Evolutionary conservation across 345 rosid species (phyloP), one percentile per base, ranked within the genome.

Genomic region (Odontarrhena argentea): DNA sequence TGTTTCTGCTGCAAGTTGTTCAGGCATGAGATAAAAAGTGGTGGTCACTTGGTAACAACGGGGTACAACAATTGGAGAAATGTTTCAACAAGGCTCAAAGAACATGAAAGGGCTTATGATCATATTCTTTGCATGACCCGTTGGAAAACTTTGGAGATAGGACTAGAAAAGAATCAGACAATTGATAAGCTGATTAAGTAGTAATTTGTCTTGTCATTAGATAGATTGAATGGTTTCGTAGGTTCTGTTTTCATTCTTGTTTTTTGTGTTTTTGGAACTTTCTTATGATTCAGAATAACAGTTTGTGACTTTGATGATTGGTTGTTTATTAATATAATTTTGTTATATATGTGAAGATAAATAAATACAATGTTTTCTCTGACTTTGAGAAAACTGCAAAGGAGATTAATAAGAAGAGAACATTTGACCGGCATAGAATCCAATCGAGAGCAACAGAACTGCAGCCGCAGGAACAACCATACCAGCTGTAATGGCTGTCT

Each of bases 381-480:
- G 3, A 18, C 11, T 43, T 43, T 65, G 54, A 57, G 60, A 50
- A 66, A 28, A 38, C 10, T 59, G 1, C 8, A 13, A 50, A 68
- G 50, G n/a, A 8, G 38, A 5, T 58, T 51, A 57, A 9, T 57
- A 40, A 48, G 62, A 53, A 67, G 24, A 18, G 60, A 60, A 67
- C 59, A 61, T 54, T 46, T 36, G 68, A 15, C 77, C 68, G 0
- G 77, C 73, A 38, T 8, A 74, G 63, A 67, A 67, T 4, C 77
- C 77, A 67, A 74, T 18, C 12, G 73, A 74, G 5, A 74, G 37
- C 64, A 67, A 46, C 15, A 74, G 52, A 54, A 74, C 52, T 5
- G 77, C 73, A 18, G 62, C 67, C 0, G 49, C 71, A 0, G 76
- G 70, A 40, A 43, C 63, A 53, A 74, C 40, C 73, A 74, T 8